These are phyloP conservation scores for Juncus effusus DNA, from an alignment of 176 grass and related monocot genomes.

Conservation along the genomic window DNA sequence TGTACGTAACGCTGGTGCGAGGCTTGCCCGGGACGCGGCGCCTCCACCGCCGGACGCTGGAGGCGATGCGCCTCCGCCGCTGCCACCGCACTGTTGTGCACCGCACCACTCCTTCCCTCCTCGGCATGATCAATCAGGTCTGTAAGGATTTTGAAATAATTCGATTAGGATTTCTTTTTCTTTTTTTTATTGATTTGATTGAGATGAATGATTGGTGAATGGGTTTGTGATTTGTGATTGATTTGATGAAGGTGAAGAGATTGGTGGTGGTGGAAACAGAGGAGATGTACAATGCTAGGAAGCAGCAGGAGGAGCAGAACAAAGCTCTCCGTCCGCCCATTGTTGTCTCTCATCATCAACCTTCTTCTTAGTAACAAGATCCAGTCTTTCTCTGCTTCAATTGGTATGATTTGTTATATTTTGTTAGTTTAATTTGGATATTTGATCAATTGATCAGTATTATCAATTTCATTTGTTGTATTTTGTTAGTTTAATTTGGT, in stretches of 20 bases:
- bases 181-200: neutral
- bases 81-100: conserved; percentile 87
- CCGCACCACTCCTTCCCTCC: conserved; percentile 83
- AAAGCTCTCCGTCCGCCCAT: conserved; percentile 69
- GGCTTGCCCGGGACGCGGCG: conserved; percentile 66
- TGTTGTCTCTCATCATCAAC: conserved; percentile 43
- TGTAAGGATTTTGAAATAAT: no score
- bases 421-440: no score
- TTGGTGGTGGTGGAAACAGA: conserved; percentile 82
- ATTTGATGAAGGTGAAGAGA: conserved; percentile 66
- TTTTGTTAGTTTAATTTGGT: no score
- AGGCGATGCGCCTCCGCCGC: conserved; percentile 93
- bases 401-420: neutral
- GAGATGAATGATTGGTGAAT: neutral
- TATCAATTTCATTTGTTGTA: no score
- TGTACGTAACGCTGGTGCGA: conserved; percentile 95
- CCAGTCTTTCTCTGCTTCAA: neutral
- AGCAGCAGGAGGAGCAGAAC: conserved; percentile 61
- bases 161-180: neutral
- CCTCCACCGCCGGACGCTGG: conserved; percentile 92
- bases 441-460: no score
- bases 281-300: conserved; percentile 75
- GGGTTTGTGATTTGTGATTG: neutral
- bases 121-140: conserved; percentile 74
- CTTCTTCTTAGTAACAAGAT: neutral